Evolutionary conservation across 352 stramenopile genomes (phyloP).

Genomic region (Phytophthora tubulina): DNA sequence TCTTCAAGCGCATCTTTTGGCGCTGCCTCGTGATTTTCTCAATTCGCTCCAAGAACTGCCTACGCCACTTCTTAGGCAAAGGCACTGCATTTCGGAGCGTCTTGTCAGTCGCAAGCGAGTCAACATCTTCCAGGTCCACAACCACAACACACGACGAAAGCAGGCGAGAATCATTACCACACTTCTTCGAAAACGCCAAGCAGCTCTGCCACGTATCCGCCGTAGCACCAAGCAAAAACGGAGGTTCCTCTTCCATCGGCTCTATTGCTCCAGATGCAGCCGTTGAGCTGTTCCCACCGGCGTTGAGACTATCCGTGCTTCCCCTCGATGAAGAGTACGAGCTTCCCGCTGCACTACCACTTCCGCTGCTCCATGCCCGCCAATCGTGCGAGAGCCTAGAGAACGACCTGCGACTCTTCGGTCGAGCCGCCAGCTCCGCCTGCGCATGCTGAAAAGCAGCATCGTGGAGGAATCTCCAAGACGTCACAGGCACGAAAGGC

Average conservation of each 20-base stretch:
- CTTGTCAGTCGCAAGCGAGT: conserved; percentile 63
- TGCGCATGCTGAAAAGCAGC: conserved; percentile 64
- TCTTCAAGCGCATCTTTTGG: conserved; percentile 68
- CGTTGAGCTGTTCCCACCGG: conserved; percentile 19
- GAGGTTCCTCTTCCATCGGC: conserved; percentile 53
- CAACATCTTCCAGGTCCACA: conserved; percentile 70
- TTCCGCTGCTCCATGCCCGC: conserved; percentile 62
- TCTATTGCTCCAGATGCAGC: conserved; percentile 13
- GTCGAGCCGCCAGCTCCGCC: conserved; percentile 56
- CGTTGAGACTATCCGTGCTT: conserved; percentile 37
- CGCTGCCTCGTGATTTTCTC: conserved; percentile 74
- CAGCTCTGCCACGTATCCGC: conserved; percentile 78
- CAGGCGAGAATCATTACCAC: conserved; percentile 58
- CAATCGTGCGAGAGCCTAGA: conserved; percentile 69
- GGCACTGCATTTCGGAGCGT: conserved; percentile 62
- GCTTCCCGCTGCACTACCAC: conserved; percentile 22
- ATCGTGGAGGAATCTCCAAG: conserved; percentile 78
- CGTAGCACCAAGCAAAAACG: conserved; percentile 74
- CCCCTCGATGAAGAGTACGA: conserved; percentile 40
- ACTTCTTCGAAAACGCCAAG: conserved; percentile 55
- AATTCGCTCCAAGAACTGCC: conserved; percentile 79
- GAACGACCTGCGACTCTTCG: conserved; percentile 69
- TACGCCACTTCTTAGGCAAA: conserved; percentile 78
- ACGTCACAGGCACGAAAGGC: conserved; percentile 78
- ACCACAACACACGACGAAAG: conserved; percentile 74